Percentiles rank a stretch among this genome's conserved stretches.
Evolutionary conservation across 2,329 filamentous ascomycete species (phyloP).

Genomic region (Fusarium palustre): DNA sequence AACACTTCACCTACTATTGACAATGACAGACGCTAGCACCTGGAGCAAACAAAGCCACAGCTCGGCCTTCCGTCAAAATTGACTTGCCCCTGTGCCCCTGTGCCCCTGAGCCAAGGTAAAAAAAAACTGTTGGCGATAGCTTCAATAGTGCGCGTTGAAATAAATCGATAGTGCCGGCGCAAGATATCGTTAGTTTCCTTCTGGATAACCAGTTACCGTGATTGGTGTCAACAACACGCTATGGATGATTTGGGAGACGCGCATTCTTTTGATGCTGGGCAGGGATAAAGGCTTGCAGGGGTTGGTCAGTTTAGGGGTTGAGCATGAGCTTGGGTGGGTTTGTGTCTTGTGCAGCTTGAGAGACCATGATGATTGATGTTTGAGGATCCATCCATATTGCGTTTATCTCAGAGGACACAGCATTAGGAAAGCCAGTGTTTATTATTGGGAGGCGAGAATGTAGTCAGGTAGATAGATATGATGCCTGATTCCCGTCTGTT

Average conservation of each 20-base stretch:
- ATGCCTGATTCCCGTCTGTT: background rate
- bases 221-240: constrained; percentile 1
- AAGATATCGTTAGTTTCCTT: background rate
- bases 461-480: background rate
- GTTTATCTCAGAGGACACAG: background rate
- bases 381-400: background rate
- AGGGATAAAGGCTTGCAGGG: background rate
- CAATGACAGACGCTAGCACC: constrained; percentile 1
- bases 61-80: background rate
- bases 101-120: constrained; percentile 15
- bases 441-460: background rate
- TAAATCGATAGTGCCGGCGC: constrained; percentile 17
- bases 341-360: background rate
- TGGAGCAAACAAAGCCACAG: constrained; percentile 5
- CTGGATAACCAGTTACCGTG: background rate
- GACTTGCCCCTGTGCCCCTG: constrained; percentile 20
- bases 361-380: background rate
- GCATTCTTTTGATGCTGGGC: background rate
- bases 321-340: background rate
- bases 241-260: background rate
- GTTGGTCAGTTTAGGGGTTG: background rate
- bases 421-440: background rate
- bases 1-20: background rate
- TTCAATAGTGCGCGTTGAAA: constrained; percentile 20
- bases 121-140: constrained; percentile 11